Base-by-base conservation (phyloP, 345 rosid genomes). In the Dipteronia dyeriana region DNA sequence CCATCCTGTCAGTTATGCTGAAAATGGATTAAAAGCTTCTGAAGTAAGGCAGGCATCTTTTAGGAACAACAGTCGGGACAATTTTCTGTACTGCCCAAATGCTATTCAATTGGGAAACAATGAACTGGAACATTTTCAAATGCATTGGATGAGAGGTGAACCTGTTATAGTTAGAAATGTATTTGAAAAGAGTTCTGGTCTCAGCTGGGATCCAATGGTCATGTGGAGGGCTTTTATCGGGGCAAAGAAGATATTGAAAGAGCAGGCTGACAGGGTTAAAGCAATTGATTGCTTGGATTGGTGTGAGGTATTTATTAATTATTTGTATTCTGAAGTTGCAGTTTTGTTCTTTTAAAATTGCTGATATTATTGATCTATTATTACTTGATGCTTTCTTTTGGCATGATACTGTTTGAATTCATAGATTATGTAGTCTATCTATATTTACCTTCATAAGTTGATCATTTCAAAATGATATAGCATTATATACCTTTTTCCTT, bases 131-230 rank as follows among this genome's bases (percentile, higher is more conserved):
- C 91, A 89, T 81, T 89, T 89, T 84, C 88, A 86, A 76, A 77
- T 68, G 70, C 91, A 89, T 43, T 89, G 91, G 91, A 84, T 78
- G 85, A 82, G 84, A 74, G 93, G 89, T 34, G 93, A 89, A 80
- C 93, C 91, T 54, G 84, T 89, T 56, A 74, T 89, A 43, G 91
- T 86, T 59, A 82, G 83, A 75, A 84, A 85, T 75, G 87, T 83
- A 56, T 87, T 83, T 69, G 88, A 86, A 54, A 86, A 75, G 12
- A 70, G 87, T 14, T 80, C 85, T 57, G 88, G 93, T 74, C 83
- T 89, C 56, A 89, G 90, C 73, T 89, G 93, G 91, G 91, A 89
- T 29, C 93, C 93, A 11, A 85, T 89, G 93, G 93, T 89, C 69
- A 89, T 89, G 90, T 85, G 91, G 90, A 82, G 91, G 76, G 93